Evolutionary conservation across 2,329 filamentous ascomycete genomes (phyloP).

Genomic region (Acrocalymma vagum): DNA sequence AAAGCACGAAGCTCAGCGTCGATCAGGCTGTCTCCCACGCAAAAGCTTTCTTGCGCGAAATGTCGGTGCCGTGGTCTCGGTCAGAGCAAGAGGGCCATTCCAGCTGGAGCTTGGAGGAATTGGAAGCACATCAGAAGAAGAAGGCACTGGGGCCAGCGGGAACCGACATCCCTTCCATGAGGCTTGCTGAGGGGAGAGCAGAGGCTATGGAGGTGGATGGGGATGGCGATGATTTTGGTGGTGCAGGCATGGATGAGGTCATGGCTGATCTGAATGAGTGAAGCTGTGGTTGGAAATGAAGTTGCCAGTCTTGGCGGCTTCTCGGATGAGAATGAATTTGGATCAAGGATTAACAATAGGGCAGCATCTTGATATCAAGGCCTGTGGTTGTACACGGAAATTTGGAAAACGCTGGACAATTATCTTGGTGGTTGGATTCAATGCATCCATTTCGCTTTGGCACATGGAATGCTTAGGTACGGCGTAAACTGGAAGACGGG

Average conservation of each 20-base stretch:
- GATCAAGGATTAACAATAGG: too few species aligned
- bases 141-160: conserved; percentile 72
- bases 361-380: too few species aligned
- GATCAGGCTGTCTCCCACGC: conserved; percentile 93
- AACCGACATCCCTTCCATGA: conserved; percentile 59
- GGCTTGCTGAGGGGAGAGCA: conserved; percentile 39
- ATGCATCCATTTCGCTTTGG: too few species aligned
- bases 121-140: conserved; percentile 81
- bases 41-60: conserved; percentile 86
- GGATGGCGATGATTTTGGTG: conserved; percentile 44
- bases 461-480: too few species aligned
- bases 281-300: too few species aligned
- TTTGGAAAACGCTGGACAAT: too few species aligned
- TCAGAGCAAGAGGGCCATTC: conserved; percentile 91
- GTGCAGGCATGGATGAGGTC: conserved; percentile 43
- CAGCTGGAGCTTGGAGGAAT: conserved; percentile 85
- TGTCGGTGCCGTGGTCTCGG: conserved; percentile 88
- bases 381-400: too few species aligned
- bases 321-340: too few species aligned
- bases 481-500: too few species aligned
- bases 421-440: too few species aligned
- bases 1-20: conserved; percentile 88
- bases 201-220: conserved; percentile 28
- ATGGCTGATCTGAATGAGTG: conserved; percentile 45
- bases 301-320: too few species aligned